Evolutionary conservation across 306 rosid genomes (phyloP), one percentile per base, ranked within the genome.

Genomic region (Hippophae tibetana): DNA sequence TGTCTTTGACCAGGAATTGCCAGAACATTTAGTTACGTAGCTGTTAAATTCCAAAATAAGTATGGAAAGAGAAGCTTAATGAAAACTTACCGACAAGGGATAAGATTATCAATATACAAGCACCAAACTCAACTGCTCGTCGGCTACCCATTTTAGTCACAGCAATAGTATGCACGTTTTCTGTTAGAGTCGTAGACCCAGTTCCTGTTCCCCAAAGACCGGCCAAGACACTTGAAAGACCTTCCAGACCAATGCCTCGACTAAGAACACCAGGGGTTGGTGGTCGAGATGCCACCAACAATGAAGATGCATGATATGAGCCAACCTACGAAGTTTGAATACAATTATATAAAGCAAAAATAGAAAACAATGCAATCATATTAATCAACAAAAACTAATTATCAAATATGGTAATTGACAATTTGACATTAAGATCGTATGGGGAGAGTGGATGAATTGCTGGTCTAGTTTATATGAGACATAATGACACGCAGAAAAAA

Each of bases 131-230:
- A 80, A 93, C 97, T 50, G 95, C 95, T 78, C 81, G 64, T 58
- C 97, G 99, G 73, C 99, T 93, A 80, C 99, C 99, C 97, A 93
- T 88, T 89, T 86, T 93, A 54, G 99, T 88, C 62, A 88, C 97
- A 42, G 99, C 99, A 76, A 93, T 80, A 49, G 99, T 93, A 67
- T 93, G 99, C 47, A 88, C 84, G 68, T 93, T 93, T 82, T 93
- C 99, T 14, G 99, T 88, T 66, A 93, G 73, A 58, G 97, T 88
- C 47, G 93, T 75, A 51, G 94, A 93, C 18, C 95, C 99, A 8
- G 94, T 84, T 78, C 97, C 99, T 54, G 97, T 86, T 59, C 99
- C 99, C 99, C 99, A 93, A 25, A 93, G 81, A 74, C 88, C 99
- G 73, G 97, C 99, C 93, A 93, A 57, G 75, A 93, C 69, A 68